phyloP scores from a whole-genome alignment of 2,329 filamentous ascomycete genomes.

The Thelonectria olida region DNA sequence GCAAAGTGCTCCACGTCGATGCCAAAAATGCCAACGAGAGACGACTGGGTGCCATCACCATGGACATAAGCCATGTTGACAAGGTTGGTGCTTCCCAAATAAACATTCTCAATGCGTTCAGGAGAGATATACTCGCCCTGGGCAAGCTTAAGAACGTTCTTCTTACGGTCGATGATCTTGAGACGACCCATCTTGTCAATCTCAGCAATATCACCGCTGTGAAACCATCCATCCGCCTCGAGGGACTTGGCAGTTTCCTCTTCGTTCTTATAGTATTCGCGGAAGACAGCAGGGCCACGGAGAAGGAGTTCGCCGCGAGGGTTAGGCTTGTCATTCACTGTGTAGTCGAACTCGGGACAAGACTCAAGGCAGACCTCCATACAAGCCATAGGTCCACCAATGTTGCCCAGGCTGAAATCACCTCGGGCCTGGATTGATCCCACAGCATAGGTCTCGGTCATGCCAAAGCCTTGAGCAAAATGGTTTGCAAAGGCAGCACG shows the following conservation, averaged over 20 bases:
- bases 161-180: conserved; percentile 93
- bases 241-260: conserved; percentile 87
- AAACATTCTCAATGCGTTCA: conserved; percentile 96
- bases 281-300: conserved; percentile 82
- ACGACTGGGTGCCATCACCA: conserved; percentile 84
- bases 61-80: conserved; percentile 88
- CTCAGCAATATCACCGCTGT: conserved; percentile 89
- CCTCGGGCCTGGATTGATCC: conserved; percentile 73
- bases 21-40: conserved; percentile 87
- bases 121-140: conserved; percentile 99
- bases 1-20: conserved; percentile 88
- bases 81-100: conserved; percentile 81
- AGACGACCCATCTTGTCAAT: conserved; percentile 88
- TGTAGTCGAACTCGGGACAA: conserved; percentile 94
- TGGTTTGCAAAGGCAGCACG: conserved; percentile 82
- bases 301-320: conserved; percentile 91
- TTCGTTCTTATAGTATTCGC: conserved; percentile 88
- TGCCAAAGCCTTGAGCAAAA: conserved; percentile 88
- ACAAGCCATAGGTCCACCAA: conserved; percentile 75
- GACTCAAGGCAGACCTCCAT: conserved; percentile 84
- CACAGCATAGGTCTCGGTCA: conserved; percentile 92
- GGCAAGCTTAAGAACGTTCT: conserved; percentile 98
- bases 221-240: conserved; percentile 94
- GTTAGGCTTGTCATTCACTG: conserved; percentile 84
- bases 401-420: conserved; percentile 83